Evolutionary conservation across 108 stramenopile species (phyloP), one percentile per base, ranked within the genome.

Genomic region (Licmophora abbreviata): DNA sequence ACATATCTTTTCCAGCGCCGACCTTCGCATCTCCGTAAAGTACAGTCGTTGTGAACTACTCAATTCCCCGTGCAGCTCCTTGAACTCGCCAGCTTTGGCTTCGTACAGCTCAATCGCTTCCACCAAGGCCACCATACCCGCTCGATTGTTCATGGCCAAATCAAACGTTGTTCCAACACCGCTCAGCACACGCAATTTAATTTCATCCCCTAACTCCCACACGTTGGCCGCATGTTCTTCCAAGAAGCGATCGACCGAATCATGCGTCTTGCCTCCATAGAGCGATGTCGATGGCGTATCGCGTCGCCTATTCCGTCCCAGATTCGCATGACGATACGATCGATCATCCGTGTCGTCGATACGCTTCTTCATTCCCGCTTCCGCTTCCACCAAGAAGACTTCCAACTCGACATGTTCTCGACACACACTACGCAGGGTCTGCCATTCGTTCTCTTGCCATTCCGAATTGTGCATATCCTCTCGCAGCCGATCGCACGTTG

Each of bases 151-250:
- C 43, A 83, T 73, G 37, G 85, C 69, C 30, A 92, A 51, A 51
- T 92, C 89, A 71, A 87, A 92, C 29, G 89, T 81, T 8, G 72
- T 60, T 34, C 77, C 89, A 44, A 92, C 79, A 6, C 89, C 89
- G 26, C 68, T 64, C 51, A 84, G 55, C 48, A 92, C 80, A 1
- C 89, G 55, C 71, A 85, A 61, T 26, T 85, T 72, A 57, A 92
- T 92, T 66, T 92, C 89, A 52, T 92, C 85, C 6, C 89, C 89
- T 53, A 92, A 64, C 40, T 92, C 89, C 89, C 89, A 92, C n/a
- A 92, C 89, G 70, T 92, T 92, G 54, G 83, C 74, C 28, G 87
- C 89, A 56, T 92, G 89, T 15, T 74, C 74, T n/a, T 71, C 61
- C 36, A 92, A 62, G 48, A 92, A 92, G 31, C 62, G 54, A 54